Evolutionary conservation across 768 basidiomycete genomes (phyloP).

Genomic region (Termitomyces sp.): DNA sequence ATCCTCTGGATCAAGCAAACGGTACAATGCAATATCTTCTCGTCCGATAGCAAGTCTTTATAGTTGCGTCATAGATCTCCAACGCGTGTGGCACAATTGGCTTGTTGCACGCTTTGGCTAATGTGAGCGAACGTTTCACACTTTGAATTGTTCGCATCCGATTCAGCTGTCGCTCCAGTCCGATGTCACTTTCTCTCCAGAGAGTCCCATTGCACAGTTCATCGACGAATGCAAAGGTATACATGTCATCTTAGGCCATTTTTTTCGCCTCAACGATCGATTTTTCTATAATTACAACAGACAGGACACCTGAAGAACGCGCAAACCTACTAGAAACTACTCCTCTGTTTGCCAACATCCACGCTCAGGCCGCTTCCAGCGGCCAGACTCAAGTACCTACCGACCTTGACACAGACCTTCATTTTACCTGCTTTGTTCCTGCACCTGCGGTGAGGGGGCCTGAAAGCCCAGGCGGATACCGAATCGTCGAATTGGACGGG

Average conservation of each 20-base stretch:
- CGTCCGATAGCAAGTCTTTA: too few relatives aligned
- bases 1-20: constrained; percentile 91
- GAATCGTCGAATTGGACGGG: constrained; percentile 85
- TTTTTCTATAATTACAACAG: constrained; percentile 32
- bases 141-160: background rate
- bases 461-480: constrained; percentile 21
- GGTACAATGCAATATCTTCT: constrained; percentile 27
- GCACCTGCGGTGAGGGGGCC: constrained; percentile 40
- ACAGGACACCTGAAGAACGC: constrained; percentile 65
- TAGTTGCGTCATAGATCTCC: constrained; percentile 41
- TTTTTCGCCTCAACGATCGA: background rate
- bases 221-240: constrained; percentile 58
- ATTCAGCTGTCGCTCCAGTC: constrained; percentile 33
- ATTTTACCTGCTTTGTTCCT: constrained; percentile 84
- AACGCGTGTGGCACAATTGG: constrained; percentile 91
- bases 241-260: constrained; percentile 1
- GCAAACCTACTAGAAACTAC: constrained; percentile 73
- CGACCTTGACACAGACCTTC: constrained; percentile 67
- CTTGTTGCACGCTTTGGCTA: constrained; percentile 75
- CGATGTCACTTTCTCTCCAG: constrained; percentile 47
- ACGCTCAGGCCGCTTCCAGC: constrained; percentile 57
- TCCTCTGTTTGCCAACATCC: constrained; percentile 71
- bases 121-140: constrained; percentile 41
- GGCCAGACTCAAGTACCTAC: constrained; percentile 67
- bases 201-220: constrained; percentile 59